Conservation (phyloP, 2,329 filamentous ascomycete species). For the Monilinia fructigena region DNA sequence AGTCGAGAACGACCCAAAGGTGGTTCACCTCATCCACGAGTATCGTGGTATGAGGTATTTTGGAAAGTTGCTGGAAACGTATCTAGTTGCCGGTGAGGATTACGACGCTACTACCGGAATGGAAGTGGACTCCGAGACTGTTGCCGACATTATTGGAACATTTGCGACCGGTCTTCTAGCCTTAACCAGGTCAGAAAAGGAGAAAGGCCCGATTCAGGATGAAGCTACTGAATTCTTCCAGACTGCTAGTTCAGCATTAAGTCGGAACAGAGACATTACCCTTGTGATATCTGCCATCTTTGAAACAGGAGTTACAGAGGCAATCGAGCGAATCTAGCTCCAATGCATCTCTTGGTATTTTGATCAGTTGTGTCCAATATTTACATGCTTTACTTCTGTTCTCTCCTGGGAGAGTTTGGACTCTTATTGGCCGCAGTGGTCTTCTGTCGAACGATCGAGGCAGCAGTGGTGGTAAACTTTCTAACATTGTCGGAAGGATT, state of each 20-base stretch:
- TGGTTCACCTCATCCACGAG: slow-evolving; percentile 69
- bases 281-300: slow-evolving; percentile 81
- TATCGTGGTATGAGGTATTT: slow-evolving; percentile 81
- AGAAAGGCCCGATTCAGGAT: slow-evolving; percentile 45
- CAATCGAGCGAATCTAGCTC: slow-evolving; percentile 43
- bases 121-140: slow-evolving; percentile 56
- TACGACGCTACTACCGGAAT: slow-evolving; percentile 46
- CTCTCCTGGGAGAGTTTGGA: slow-evolving; percentile 86
- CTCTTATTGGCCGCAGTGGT: slow-evolving; percentile 77
- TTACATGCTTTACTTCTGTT: slow-evolving; percentile 67
- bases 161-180: slow-evolving; percentile 67
- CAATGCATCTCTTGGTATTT: slow-evolving; percentile 57
- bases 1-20: slow-evolving; percentile 72
- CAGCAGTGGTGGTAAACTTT: slow-evolving; percentile 68
- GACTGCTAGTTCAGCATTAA: slow-evolving; percentile 56
- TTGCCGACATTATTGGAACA: slow-evolving; percentile 71
- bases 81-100: slow-evolving; percentile 54
- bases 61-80: slow-evolving; percentile 71
- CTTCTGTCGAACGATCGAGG: slow-evolving; percentile 71
- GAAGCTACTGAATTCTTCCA: slow-evolving; percentile 47
- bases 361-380: slow-evolving; percentile 75
- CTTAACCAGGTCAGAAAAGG: slow-evolving; percentile 26
- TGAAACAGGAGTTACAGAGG: slow-evolving; percentile 64
- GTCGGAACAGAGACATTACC: slow-evolving; percentile 68
- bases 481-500: slow-evolving; percentile 74